These are phyloP conservation scores for Parmales sp. DNA, from an alignment of 108 stramenopile genomes.

Conservation along the genomic window DNA sequence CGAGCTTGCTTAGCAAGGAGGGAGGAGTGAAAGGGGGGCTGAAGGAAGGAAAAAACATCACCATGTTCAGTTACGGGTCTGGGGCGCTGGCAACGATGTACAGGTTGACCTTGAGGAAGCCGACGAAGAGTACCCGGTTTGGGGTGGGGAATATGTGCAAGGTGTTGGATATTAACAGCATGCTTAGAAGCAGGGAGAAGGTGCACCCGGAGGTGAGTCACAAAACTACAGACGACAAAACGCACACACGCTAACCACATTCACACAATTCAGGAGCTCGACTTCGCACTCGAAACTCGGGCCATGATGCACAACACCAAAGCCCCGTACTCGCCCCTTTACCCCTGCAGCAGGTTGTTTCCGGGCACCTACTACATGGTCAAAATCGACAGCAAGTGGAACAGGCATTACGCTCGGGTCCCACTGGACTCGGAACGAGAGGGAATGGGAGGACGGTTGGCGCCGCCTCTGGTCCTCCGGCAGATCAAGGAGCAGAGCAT, in stretches of 20 bases:
- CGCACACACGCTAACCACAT: no score
- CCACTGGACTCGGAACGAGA: conserved; percentile 52
- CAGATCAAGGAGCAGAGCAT: conserved; percentile 45
- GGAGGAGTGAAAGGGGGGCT: conserved; percentile 49
- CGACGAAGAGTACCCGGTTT: conserved; percentile 40
- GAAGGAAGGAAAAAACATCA: conserved; percentile 43
- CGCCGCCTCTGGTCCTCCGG: conserved; percentile 63
- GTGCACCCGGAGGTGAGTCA: conserved; percentile 70
- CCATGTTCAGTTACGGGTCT: conserved; percentile 71
- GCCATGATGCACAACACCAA: conserved; percentile 66
- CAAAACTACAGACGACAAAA: no score
- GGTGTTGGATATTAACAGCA: conserved; percentile 51
- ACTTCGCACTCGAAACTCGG: conserved; percentile 77
- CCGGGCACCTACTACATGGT: conserved; percentile 86
- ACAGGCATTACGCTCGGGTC: conserved; percentile 63
- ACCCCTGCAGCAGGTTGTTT: conserved; percentile 73
- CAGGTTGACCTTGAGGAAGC: conserved; percentile 58
- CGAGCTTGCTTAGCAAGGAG: conserved; percentile 64
- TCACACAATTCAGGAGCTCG: no score
- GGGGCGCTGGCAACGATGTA: conserved; percentile 90
- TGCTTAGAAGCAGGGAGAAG: conserved; percentile 65
- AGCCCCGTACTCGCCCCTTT: conserved; percentile 68
- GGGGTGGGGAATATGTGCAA: conserved; percentile 63
- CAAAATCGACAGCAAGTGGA: conserved; percentile 67
- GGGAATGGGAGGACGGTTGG: conserved; percentile 38